Conservation (phyloP, 1,284 basidiomycete species). For the Moesziomyces sp. region DNA sequence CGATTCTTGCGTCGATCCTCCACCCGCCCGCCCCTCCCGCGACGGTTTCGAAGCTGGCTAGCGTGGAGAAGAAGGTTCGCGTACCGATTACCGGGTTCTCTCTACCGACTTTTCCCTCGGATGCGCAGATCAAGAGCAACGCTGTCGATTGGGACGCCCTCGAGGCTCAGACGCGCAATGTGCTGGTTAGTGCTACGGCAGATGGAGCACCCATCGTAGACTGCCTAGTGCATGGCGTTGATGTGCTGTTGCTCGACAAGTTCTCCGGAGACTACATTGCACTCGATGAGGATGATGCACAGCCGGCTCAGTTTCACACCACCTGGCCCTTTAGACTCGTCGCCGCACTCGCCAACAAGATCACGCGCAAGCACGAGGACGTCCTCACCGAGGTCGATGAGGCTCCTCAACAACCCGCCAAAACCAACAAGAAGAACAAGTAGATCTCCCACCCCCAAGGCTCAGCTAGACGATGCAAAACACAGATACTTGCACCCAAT, state of each 20-base stretch:
- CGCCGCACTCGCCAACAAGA: constrained; percentile 20
- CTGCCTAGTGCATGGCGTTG: constrained; percentile 42
- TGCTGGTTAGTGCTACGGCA: constrained; percentile 14
- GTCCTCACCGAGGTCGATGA: constrained; percentile 21
- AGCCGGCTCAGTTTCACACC: constrained; percentile 16
- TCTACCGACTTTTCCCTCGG: constrained; percentile 45
- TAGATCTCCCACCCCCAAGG: not conserved
- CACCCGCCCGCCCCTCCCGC: constrained; percentile 2
- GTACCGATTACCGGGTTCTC: constrained; percentile 58
- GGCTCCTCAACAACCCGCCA: not conserved
- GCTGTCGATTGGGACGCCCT: constrained; percentile 60
- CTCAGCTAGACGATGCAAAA: not conserved
- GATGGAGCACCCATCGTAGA: constrained; percentile 48
- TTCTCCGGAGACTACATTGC: constrained; percentile 46
- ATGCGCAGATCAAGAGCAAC: constrained; percentile 17
- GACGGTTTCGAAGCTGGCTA: constrained; percentile 7
- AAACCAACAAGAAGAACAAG: constrained; percentile 25
- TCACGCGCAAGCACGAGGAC: constrained; percentile 29
- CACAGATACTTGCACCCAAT: not conserved
- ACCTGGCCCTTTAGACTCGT: constrained; percentile 52
- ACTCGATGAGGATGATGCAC: constrained; percentile 47
- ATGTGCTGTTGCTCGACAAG: constrained; percentile 49
- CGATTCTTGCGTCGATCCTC: constrained; percentile 14
- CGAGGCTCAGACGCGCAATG: constrained; percentile 46
- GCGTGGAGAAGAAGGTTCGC: constrained; percentile 58